These are phyloP conservation scores for Mycosarcoma mackinlayi DNA, from an alignment of 1,284 basidiomycete genomes.

Conservation along the genomic window DNA sequence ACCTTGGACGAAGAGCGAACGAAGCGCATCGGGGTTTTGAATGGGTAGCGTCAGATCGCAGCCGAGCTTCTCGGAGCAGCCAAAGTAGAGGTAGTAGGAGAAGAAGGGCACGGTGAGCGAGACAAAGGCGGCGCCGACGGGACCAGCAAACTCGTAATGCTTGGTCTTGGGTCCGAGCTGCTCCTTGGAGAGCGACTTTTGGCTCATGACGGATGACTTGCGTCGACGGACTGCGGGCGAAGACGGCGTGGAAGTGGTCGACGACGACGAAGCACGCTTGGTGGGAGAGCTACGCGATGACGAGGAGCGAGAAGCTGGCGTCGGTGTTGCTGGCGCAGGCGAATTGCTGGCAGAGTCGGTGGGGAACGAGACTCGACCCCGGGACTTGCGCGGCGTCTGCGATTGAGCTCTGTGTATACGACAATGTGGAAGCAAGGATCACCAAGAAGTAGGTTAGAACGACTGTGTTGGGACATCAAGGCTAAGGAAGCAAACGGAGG, in stretches of 20 bases:
- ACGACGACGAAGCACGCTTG: slow-evolving; percentile 16
- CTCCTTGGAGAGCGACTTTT: slow-evolving; percentile 45
- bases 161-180: slow-evolving; percentile 71
- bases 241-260: slow-evolving; percentile 15
- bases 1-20: slow-evolving; percentile 27
- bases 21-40: slow-evolving; percentile 37
- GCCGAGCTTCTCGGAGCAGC: slow-evolving; percentile 77
- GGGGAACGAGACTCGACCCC: slow-evolving; percentile 32
- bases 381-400: slow-evolving; percentile 35
- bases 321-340: slow-evolving; percentile 37
- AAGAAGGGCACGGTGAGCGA: slow-evolving; percentile 79
- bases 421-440: background rate
- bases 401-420: slow-evolving; percentile 33
- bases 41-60: slow-evolving; percentile 57
- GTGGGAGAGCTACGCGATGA: slow-evolving; percentile 26
- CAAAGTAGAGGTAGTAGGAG: slow-evolving; percentile 84
- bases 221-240: slow-evolving; percentile 33
- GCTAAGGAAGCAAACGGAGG: too few relatives aligned
- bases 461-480: too few relatives aligned
- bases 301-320: slow-evolving; percentile 29
- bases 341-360: slow-evolving; percentile 37
- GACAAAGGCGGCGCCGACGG: slow-evolving; percentile 80
- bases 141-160: slow-evolving; percentile 86
- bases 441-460: background rate
- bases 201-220: slow-evolving; percentile 41